These are phyloP conservation scores for Ophiostoma sp. DNA, from an alignment of 2,329 filamentous ascomycete species.

Conservation along the genomic window DNA sequence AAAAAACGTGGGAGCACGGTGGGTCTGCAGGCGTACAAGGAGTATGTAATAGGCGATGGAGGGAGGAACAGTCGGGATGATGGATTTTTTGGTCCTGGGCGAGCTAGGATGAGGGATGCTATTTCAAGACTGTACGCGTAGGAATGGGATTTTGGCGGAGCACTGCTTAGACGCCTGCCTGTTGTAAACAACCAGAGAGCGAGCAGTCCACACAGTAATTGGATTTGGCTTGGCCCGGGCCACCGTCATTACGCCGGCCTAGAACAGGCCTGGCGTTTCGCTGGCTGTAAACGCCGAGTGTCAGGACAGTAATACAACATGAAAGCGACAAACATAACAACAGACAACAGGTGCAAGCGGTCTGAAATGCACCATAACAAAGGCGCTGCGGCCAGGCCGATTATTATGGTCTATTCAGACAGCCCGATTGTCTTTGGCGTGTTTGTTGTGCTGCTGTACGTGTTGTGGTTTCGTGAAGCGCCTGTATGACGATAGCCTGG, in stretches of 20 bases:
- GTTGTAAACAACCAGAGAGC: too few relatives aligned
- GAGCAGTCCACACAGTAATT: too few relatives aligned
- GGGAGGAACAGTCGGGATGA: too few relatives aligned
- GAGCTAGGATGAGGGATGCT: neutral
- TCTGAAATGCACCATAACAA: neutral
- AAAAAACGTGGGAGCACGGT: too few relatives aligned
- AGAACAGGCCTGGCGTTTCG: constrained; percentile 5
- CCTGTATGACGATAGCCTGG: neutral
- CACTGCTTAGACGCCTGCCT: neutral
- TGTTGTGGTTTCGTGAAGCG: constrained; percentile 7
- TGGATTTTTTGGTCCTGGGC: too few relatives aligned
- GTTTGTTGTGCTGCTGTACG: neutral
- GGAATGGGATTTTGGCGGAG: neutral
- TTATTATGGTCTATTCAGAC: neutral
- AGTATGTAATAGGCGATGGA: too few relatives aligned
- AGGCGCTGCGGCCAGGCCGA: neutral
- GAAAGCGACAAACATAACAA: neutral
- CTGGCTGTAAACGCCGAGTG: neutral
- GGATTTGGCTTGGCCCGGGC: too few relatives aligned
- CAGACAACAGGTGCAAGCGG: neutral
- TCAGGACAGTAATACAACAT: neutral
- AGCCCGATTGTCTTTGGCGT: neutral
- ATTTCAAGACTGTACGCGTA: neutral
- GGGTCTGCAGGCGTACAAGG: too few relatives aligned
- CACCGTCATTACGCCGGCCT: neutral